Evolutionary conservation across 768 basidiomycete genomes (phyloP), one percentile per base, ranked within the genome.

Genomic region (Boletellus ananiceps): DNA sequence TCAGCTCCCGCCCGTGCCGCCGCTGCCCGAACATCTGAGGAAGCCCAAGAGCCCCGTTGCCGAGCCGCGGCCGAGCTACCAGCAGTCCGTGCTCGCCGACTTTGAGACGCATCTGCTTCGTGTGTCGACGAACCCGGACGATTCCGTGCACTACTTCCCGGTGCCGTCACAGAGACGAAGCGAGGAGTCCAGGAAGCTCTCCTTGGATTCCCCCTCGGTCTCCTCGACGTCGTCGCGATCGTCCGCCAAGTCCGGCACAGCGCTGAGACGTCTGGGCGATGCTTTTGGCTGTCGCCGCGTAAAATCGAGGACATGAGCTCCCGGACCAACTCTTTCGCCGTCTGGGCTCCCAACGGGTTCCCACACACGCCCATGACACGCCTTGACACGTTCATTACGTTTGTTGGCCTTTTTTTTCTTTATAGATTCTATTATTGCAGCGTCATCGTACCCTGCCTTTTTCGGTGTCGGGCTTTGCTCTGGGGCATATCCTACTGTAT

Each of bases 131-230:
- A 67, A 53, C 25, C 65, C 66, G 4, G 54, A 37, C 9, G 57
- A 67, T 7, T 69, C 66, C 12, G 67, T 67, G 37, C 67, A 67
- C 38, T 67, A 68, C 44, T 67, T 67, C 46, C 66, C 66, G 19
- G 65, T 67, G 3, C 63, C 66, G 31, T 63, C 64, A 9, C 67
- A 69, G 19, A 61, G 66, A 32, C 65, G 52, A 31, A 61, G 65
- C 27, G 65, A 63, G 18, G 67, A 67, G 6, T 58, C 52, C 9
- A 33, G 47, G 19, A 54, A 69, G 41, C 15, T 44, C 12, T 69
- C 67, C 2, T 38, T 65, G 40, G 65, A 69, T 13, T 56, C 66
- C 2, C 61, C 67, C 0, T 69, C 67, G 2, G 36, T 69, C 46
- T n/a, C 51, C 14, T 62, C 67, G 31, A 53, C 47, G 3, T 6